These are phyloP conservation scores for Colletotrichum camelliae DNA, from an alignment of 2,329 filamentous ascomycete genomes.

Conservation along the genomic window DNA sequence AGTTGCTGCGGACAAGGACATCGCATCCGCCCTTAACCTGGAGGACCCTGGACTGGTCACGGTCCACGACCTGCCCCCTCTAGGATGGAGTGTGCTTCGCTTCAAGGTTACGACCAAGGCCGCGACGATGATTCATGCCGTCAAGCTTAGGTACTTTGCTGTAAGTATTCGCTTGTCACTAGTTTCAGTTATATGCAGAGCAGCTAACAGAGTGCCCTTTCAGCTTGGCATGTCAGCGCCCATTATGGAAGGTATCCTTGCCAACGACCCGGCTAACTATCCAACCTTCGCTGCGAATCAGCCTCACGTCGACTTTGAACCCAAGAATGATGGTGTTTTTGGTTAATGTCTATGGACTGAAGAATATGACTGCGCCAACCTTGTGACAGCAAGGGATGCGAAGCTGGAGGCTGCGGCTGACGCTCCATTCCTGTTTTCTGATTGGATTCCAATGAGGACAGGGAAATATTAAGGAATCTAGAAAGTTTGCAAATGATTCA, in stretches of 20 bases:
- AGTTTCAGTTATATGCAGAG: neutral
- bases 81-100: slow-evolving; percentile 10
- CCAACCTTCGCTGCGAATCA: neutral
- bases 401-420: neutral
- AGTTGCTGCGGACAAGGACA: neutral
- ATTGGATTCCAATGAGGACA: neutral
- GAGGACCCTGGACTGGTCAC: neutral
- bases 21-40: neutral
- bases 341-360: neutral
- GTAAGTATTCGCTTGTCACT: neutral
- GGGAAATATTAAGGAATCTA: neutral
- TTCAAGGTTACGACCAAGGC: slow-evolving; percentile 5
- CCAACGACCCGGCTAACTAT: neutral
- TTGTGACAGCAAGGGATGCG: fast-evolving
- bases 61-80: slow-evolving; percentile 7
- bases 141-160: slow-evolving; percentile 16
- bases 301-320: slow-evolving; percentile 1
- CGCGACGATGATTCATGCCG: slow-evolving; percentile 18
- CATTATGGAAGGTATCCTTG: slow-evolving; percentile 10
- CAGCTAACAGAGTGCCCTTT: neutral
- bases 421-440: fast-evolving
- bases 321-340: slow-evolving; percentile 11
- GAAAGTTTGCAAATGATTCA: too few relatives aligned
- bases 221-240: slow-evolving; percentile 17
- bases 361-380: neutral